Percentiles rank a stretch among this genome's conserved stretches.
These are phyloP conservation scores for Coccomyxa sp. DNA, from an alignment of 139 green algal species.

Conservation along the genomic window DNA sequence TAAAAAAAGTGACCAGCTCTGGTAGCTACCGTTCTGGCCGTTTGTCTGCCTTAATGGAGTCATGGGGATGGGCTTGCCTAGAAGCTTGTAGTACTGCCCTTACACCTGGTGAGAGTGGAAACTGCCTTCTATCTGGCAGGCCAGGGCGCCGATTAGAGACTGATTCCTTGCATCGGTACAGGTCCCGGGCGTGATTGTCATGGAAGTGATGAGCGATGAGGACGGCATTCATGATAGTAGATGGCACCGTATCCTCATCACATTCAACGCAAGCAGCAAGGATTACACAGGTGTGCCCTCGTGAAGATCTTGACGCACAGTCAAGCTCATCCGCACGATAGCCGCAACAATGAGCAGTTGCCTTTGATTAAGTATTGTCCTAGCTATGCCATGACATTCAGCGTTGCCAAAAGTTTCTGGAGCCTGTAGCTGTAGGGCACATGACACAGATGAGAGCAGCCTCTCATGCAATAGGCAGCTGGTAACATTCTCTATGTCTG, in stretches of 20 bases:
- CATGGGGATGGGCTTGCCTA: neutral
- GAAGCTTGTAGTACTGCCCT: neutral
- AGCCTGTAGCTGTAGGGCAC: neutral
- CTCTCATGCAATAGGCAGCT: neutral
- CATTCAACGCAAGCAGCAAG: neutral
- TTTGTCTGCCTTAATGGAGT: too few relatives aligned
- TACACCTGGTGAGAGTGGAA: neutral
- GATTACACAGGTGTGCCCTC: neutral
- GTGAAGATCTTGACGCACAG: neutral
- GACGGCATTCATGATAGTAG: conserved; percentile 4
- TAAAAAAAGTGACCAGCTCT: neutral
- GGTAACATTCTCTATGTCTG: neutral
- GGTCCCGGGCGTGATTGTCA: conserved; percentile 59
- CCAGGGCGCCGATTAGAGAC: neutral
- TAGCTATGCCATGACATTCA: conserved; percentile 10
- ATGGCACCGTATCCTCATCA: neutral
- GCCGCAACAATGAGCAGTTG: neutral
- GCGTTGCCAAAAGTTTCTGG: neutral
- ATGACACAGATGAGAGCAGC: neutral
- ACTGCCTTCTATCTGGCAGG: neutral
- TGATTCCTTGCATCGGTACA: conserved; percentile 10
- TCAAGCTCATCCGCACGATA: neutral
- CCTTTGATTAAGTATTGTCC: neutral
- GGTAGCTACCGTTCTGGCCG: too few relatives aligned
- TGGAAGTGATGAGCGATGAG: conserved; percentile 50